Percentiles rank a stretch among this genome's conserved stretches.
These are phyloP conservation scores for Trametes meyenii DNA, from an alignment of 768 basidiomycete genomes.

Conservation along the genomic window DNA sequence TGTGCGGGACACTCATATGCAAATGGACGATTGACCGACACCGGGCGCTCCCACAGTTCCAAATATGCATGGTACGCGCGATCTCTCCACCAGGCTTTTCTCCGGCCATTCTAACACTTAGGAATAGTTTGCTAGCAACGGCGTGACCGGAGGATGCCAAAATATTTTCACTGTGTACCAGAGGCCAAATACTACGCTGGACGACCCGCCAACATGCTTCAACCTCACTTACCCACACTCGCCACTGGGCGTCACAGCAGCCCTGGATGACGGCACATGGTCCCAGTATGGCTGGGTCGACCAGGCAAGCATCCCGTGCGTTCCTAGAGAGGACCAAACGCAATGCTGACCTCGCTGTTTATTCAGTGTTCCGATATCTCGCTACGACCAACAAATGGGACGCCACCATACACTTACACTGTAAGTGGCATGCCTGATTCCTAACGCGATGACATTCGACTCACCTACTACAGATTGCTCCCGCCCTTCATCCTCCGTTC, in stretches of 20 bases:
- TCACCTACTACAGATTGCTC: constrained; percentile 49
- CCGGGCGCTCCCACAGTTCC: constrained; percentile 44
- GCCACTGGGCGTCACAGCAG: constrained; percentile 48
- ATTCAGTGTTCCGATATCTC: constrained; percentile 60
- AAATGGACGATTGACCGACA: background rate
- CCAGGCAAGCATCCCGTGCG: constrained; percentile 40
- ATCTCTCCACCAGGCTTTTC: background rate
- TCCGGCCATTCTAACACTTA: background rate
- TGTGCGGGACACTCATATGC: constrained; percentile 12
- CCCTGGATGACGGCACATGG: constrained; percentile 50
- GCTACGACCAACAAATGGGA: constrained; percentile 56
- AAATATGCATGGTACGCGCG: constrained; percentile 62
- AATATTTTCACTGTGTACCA: constrained; percentile 58
- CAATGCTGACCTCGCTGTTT: background rate
- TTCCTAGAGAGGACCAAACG: background rate
- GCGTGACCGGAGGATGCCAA: constrained; percentile 65
- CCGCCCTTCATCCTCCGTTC: constrained; percentile 60
- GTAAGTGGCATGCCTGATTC: constrained; percentile 36
- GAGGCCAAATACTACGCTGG: constrained; percentile 34
- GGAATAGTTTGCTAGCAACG: constrained; percentile 56
- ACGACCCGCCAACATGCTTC: constrained; percentile 45
- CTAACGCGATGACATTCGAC: background rate
- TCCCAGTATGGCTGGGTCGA: constrained; percentile 64
- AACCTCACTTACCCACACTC: constrained; percentile 51
- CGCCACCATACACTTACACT: constrained; percentile 60